Evolutionary conservation across 495 filamentous ascomycete species (phyloP).

Genomic region (Gamarada debralockiae): DNA sequence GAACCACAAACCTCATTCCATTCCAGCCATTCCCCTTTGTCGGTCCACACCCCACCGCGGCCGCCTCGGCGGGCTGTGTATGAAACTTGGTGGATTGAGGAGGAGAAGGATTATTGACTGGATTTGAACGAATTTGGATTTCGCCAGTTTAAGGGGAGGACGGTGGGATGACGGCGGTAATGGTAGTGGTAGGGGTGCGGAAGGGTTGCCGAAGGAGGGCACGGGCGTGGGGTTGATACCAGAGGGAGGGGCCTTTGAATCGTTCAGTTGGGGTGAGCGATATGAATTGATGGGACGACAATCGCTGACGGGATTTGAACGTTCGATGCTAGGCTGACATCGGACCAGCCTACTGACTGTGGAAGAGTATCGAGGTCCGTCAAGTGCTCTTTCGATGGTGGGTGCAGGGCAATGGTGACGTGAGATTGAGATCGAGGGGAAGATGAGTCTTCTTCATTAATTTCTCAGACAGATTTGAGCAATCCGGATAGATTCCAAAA

Average conservation of each 20-base stretch:
- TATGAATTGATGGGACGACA: slow-evolving; percentile 47
- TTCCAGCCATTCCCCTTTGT: slow-evolving; percentile 46
- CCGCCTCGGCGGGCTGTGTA: no score
- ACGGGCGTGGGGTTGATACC: slow-evolving; percentile 51
- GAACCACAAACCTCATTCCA: slow-evolving; percentile 51
- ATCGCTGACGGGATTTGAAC: slow-evolving; percentile 34
- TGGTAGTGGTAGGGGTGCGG: slow-evolving; percentile 36
- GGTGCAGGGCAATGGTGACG: no score
- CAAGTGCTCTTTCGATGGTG: slow-evolving; percentile 9
- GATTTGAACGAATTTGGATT: no score
- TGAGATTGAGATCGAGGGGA: slow-evolving; percentile 8
- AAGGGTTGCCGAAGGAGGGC: slow-evolving; percentile 48
- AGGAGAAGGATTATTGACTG: no score
- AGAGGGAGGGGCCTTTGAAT: no score
- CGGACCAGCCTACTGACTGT: slow-evolving; percentile 37
- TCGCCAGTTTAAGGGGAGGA: no score
- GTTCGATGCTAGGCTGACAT: slow-evolving; percentile 52
- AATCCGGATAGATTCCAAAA: slow-evolving; percentile 11
- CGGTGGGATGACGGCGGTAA: no score
- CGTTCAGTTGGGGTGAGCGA: no score
- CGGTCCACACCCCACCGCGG: slow-evolving; percentile 58
- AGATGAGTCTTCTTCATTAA: no score
- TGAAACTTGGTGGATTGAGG: no score
- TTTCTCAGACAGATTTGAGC: no score
- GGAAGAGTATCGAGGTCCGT: slow-evolving; percentile 40